Conservation (phyloP, 768 basidiomycete genomes). For the Rhizopogon roseolus region DNA sequence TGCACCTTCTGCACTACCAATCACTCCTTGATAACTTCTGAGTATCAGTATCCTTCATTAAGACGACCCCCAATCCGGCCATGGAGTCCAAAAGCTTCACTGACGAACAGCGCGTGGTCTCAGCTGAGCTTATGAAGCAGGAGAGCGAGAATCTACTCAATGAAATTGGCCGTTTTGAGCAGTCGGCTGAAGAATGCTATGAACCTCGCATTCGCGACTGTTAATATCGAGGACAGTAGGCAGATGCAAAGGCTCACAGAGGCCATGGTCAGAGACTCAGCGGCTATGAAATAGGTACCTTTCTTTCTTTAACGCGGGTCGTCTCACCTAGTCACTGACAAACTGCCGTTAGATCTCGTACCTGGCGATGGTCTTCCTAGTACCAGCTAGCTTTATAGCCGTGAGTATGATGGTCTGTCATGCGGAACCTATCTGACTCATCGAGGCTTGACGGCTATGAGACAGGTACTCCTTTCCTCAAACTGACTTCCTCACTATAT, state of each 20-base stretch:
- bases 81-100: constrained; percentile 26
- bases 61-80: constrained; percentile 44
- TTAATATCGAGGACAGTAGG: constrained; percentile 47
- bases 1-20: constrained; percentile 53
- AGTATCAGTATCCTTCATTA: constrained; percentile 47
- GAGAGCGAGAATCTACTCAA: constrained; percentile 44
- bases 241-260: constrained; percentile 47
- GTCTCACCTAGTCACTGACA: neutral
- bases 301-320: constrained; percentile 19
- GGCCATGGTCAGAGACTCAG: constrained; percentile 25
- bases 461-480: constrained; percentile 14
- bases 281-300: constrained; percentile 16
- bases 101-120: constrained; percentile 7
- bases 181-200: constrained; percentile 22
- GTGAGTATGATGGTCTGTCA: too few relatives aligned
- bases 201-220: constrained; percentile 2
- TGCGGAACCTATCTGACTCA: too few relatives aligned
- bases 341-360: constrained; percentile 29
- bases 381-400: neutral
- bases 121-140: constrained; percentile 32
- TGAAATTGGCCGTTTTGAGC: constrained; percentile 40
- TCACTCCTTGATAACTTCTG: constrained; percentile 49
- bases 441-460: too few relatives aligned
- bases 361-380: constrained; percentile 27
- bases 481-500: constrained; percentile 15